These are phyloP conservation scores for Malania oleifera DNA, from an alignment of 164 flowering plant species.

Conservation along the genomic window DNA sequence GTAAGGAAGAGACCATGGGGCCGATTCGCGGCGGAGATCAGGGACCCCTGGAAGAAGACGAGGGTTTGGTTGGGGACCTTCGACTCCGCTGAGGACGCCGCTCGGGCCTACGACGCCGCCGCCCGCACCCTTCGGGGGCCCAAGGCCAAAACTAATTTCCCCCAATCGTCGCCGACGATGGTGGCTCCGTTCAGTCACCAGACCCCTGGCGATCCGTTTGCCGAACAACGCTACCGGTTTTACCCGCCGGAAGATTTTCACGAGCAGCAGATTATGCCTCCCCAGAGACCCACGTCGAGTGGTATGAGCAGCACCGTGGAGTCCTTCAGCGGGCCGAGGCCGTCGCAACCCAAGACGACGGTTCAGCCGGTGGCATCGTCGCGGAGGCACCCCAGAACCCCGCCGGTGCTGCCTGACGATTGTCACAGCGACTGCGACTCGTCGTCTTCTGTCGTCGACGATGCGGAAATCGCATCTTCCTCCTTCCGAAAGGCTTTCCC, in stretches of 20 bases:
- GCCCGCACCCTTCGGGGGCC: constrained; percentile 69
- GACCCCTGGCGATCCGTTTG: constrained; percentile 7
- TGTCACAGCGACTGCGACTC: constrained; percentile 88
- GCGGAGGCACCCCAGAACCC: constrained; percentile 25
- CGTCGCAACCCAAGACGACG: constrained; percentile 7
- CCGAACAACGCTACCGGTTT: constrained; percentile 9
- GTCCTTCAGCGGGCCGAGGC: constrained; percentile 67
- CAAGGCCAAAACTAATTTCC: constrained; percentile 76
- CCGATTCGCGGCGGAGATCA: constrained; percentile 74
- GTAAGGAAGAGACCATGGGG: constrained; percentile 87
- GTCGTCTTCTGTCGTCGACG: constrained; percentile 70
- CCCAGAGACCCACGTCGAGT: constrained; percentile 57
- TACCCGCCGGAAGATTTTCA: constrained; percentile 5
- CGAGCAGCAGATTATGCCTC: constrained; percentile 18
- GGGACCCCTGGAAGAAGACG: constrained; percentile 75
- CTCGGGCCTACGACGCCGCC: constrained; percentile 74
- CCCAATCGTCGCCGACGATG: constrained; percentile 13
- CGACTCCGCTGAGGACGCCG: constrained; percentile 77
- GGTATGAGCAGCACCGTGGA: constrained; percentile 79
- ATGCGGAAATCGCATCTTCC: constrained; percentile 29
- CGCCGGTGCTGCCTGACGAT: constrained; percentile 52
- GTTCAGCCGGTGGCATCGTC: constrained; percentile 5
- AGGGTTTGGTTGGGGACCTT: constrained; percentile 88
- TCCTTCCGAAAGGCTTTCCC: constrained; percentile 34
- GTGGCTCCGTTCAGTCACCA: constrained; percentile 9